Evolutionary conservation across 2,329 filamentous ascomycete species (phyloP).

Genomic region (Venturia pyrina): DNA sequence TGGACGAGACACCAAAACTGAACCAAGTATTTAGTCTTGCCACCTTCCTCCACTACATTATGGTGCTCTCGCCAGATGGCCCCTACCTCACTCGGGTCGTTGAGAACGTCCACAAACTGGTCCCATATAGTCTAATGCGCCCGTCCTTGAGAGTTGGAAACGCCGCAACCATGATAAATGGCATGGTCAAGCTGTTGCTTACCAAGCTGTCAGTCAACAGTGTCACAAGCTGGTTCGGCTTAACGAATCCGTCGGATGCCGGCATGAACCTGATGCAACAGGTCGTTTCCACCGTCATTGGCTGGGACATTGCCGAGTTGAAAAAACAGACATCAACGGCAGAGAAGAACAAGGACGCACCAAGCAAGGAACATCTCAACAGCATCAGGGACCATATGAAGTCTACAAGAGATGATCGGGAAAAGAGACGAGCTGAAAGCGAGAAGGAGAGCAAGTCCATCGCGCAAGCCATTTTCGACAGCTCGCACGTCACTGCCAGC

Average conservation of each 20-base stretch:
- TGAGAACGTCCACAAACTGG: constrained; percentile 57
- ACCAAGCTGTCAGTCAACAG: constrained; percentile 68
- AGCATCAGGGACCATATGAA: constrained; percentile 37
- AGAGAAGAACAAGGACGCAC: constrained; percentile 50
- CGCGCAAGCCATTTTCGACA: constrained; percentile 53
- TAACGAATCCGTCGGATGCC: constrained; percentile 61
- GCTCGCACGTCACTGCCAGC: constrained; percentile 35
- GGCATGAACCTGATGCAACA: constrained; percentile 72
- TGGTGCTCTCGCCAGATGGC: constrained; percentile 65
- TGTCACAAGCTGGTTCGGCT: constrained; percentile 68
- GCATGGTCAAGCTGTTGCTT: constrained; percentile 60
- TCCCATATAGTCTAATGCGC: constrained; percentile 62
- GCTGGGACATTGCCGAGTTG: constrained; percentile 64
- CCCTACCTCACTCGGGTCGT: constrained; percentile 63
- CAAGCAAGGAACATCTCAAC: constrained; percentile 50
- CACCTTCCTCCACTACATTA: constrained; percentile 62
- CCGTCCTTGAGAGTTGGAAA: constrained; percentile 70
- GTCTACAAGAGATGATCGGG: constrained; percentile 44
- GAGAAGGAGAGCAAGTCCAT: constrained; percentile 48
- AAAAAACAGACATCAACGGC: constrained; percentile 54
- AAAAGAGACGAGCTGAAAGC: constrained; percentile 49
- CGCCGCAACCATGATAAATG: constrained; percentile 71
- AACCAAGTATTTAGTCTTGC: constrained; percentile 44
- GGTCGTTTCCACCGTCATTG: constrained; percentile 63
- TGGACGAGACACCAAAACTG: background rate